phyloP scores from a whole-genome alignment of 768 basidiomycete species.

The Pleurotus djamor region DNA sequence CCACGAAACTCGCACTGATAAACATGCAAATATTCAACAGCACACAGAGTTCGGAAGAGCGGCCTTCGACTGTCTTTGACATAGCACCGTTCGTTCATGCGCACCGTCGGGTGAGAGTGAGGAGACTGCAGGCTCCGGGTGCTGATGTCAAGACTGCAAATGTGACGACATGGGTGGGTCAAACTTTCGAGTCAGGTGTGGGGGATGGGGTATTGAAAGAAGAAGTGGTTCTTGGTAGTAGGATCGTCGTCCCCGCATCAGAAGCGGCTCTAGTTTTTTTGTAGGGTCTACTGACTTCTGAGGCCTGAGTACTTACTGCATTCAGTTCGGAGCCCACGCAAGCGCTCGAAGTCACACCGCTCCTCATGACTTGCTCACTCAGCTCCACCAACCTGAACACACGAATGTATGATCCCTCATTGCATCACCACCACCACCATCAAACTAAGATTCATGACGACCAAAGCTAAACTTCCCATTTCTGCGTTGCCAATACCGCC shows the following conservation, averaged over 20 bases:
- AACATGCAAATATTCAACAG: conserved; percentile 53
- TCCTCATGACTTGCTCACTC: conserved; percentile 4
- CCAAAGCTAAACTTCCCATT: conserved; percentile 25
- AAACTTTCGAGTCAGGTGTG: conserved; percentile 40
- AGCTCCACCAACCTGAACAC: neutral
- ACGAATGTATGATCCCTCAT: neutral
- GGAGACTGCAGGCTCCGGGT: conserved; percentile 43
- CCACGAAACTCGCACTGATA: conserved; percentile 44
- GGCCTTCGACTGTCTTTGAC: conserved; percentile 43
- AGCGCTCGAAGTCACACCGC: too few species aligned
- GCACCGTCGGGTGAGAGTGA: conserved; percentile 28
- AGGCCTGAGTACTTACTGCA: too few species aligned
- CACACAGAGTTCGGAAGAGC: conserved; percentile 34
- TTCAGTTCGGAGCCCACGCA: too few species aligned
- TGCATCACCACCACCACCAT: neutral
- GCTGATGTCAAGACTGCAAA: conserved; percentile 43
- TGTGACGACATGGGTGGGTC: conserved; percentile 49
- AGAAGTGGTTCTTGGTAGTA: conserved; percentile 30
- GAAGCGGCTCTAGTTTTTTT: conserved; percentile 32
- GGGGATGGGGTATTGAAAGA: conserved; percentile 34
- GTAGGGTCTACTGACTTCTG: conserved; percentile 7
- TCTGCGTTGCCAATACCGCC: conserved; percentile 51
- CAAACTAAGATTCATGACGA: conserved; percentile 2
- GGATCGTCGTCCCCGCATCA: conserved; percentile 32
- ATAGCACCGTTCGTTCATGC: conserved; percentile 36